Evolutionary conservation across 1,139 yeast genomes (phyloP).

Genomic region (Diutina neorugosa): DNA sequence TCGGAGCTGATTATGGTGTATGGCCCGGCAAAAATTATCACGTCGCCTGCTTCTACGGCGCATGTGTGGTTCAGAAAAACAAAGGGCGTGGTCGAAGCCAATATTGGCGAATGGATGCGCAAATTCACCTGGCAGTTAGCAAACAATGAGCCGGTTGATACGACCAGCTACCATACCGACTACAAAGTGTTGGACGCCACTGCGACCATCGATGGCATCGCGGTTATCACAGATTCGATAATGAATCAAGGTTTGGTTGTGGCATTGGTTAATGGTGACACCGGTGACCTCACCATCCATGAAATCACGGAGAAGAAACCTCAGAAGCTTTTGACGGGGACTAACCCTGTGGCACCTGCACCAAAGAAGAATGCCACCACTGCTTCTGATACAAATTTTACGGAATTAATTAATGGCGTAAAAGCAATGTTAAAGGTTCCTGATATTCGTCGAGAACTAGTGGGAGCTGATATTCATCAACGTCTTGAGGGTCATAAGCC

Average conservation of each 20-base stretch:
- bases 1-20: background rate
- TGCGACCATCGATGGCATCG: background rate
- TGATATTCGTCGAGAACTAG: background rate
- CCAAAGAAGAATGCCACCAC: background rate
- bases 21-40: background rate
- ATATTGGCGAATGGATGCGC: background rate
- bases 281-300: background rate
- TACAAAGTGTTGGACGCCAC: background rate
- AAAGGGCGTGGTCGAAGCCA: background rate
- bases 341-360: background rate
- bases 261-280: background rate
- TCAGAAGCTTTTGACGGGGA: background rate
- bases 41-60: background rate
- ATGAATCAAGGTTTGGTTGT: background rate
- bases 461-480: background rate
- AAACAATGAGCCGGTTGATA: background rate
- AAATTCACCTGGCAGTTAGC: background rate
- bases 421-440: background rate
- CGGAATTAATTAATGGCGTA: background rate
- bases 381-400: background rate
- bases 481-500: background rate
- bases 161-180: background rate
- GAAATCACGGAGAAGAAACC: background rate
- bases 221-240: background rate
- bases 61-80: background rate